Percentiles rank a stretch among this genome's conserved stretches.
phyloP scores from a whole-genome alignment of 2,329 filamentous ascomycete species.

The Coniochaeta prunicola region DNA sequence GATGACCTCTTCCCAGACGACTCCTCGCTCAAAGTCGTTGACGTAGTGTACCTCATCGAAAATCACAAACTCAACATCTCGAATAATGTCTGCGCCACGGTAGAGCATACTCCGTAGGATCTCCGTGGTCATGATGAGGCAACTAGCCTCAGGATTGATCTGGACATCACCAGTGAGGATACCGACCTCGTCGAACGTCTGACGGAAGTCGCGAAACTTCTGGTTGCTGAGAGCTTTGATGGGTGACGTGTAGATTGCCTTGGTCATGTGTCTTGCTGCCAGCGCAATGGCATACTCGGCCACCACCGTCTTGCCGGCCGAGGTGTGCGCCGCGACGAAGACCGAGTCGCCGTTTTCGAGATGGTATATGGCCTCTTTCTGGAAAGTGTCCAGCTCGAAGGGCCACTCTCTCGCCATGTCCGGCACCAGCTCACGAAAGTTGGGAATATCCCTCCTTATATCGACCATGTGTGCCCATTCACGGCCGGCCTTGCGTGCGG shows the following conservation, averaged over 20 bases:
- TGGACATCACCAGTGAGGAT: conserved; percentile 97
- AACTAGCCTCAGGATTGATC: conserved; percentile 95
- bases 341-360: conserved; percentile 94
- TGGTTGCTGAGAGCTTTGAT: conserved; percentile 99
- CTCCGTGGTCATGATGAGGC: conserved; percentile 98
- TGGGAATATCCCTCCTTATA: conserved; percentile 85
- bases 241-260: conserved; percentile 96
- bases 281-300: conserved; percentile 96
- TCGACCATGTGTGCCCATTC: conserved; percentile 99
- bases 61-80: conserved; percentile 97
- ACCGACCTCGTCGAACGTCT: conserved; percentile 88
- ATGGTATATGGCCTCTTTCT: conserved; percentile 97
- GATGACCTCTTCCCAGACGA: conserved; percentile 99
- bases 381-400: conserved; percentile 95
- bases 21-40: conserved; percentile 89
- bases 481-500: conserved; percentile 64
- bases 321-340: conserved; percentile 96
- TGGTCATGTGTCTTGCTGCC: conserved; percentile 98
- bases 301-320: conserved; percentile 95
- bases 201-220: conserved; percentile 92
- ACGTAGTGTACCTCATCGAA: conserved; percentile 99
- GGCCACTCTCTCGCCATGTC: conserved; percentile 96
- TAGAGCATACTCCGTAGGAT: conserved; percentile 98
- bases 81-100: conserved; percentile 86
- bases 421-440: conserved; percentile 87